A percentile compares a stretch with the other conserved stretches of the same genome.
Conservation (phyloP, 768 basidiomycete genomes). For the Strobilomyces echinocephalus region DNA sequence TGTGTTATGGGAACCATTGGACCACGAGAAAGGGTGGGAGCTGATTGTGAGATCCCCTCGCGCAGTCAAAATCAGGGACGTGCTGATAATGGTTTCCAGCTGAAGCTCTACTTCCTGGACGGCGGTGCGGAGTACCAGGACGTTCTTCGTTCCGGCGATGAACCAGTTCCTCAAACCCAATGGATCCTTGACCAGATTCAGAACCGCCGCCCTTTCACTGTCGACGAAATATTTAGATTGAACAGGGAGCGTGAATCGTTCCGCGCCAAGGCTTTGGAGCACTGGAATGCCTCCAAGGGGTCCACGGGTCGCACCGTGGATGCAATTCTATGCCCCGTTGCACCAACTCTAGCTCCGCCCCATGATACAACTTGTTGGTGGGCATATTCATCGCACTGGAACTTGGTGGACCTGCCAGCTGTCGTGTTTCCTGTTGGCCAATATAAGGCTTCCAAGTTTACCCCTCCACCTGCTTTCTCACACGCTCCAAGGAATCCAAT, state of each 20-base stretch:
- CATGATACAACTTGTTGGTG: conserved; percentile 47
- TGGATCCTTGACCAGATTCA: conserved; percentile 42
- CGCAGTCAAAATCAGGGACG: not conserved
- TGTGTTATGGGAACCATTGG: conserved; percentile 43
- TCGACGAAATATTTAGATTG: conserved; percentile 42
- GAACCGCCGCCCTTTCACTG: conserved; percentile 34
- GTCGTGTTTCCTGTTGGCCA: conserved; percentile 45
- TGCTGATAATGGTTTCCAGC: conserved; percentile 25
- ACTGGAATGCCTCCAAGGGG: conserved; percentile 41
- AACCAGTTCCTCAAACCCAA: conserved; percentile 39
- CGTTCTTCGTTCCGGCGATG: conserved; percentile 31
- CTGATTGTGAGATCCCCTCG: conserved; percentile 35
- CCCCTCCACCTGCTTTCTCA: conserved; percentile 8
- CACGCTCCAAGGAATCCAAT: conserved; percentile 31
- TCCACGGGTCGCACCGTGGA: conserved; percentile 44
- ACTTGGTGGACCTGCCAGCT: conserved; percentile 45
- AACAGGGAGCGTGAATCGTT: conserved; percentile 42
- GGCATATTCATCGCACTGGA: conserved; percentile 51
- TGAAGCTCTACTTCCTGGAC: conserved; percentile 46
- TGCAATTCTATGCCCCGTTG: conserved; percentile 43
- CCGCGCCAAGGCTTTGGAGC: conserved; percentile 35
- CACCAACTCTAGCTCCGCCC: conserved; percentile 44
- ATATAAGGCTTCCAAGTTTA: conserved; percentile 24
- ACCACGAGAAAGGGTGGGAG: conserved; percentile 43
- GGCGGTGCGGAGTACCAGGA: conserved; percentile 43